Percentiles rank a stretch among this genome's conserved stretches.
Conservation (phyloP, 495 filamentous ascomycete genomes). For the Barbatosphaeria neglecta region DNA sequence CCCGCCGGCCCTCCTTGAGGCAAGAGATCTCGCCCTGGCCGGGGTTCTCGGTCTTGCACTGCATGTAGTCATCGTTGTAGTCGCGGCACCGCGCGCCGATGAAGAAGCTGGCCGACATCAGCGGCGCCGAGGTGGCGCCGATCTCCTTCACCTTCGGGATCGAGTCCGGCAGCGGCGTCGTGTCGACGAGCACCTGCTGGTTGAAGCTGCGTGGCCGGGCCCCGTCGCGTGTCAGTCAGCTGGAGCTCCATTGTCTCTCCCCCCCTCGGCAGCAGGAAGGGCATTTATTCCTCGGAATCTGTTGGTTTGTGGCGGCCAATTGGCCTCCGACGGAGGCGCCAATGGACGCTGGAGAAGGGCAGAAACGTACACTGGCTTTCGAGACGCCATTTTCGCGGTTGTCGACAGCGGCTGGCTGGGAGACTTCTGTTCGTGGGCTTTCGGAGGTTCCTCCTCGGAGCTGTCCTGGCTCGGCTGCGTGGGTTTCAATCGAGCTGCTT, state of each 20-base stretch:
- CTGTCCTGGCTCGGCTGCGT: neutral
- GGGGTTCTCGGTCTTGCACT: constrained; percentile 86
- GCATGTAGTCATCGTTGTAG: constrained; percentile 99
- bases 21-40: constrained; percentile 89
- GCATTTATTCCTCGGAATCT: no score
- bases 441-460: no score
- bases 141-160: constrained; percentile 89
- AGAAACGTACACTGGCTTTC: constrained; percentile 38
- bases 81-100: constrained; percentile 89
- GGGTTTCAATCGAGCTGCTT: neutral
- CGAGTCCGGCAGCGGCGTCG: constrained; percentile 80
- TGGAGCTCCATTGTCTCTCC: neutral
- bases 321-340: neutral
- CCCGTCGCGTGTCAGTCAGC: constrained; percentile 18
- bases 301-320: no score
- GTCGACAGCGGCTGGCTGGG: constrained; percentile 12
- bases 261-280: neutral
- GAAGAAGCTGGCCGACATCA: constrained; percentile 88
- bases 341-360: neutral
- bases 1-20: constrained; percentile 88
- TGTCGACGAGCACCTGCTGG: constrained; percentile 85
- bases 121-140: constrained; percentile 79
- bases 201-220: constrained; percentile 68
- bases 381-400: constrained; percentile 34
- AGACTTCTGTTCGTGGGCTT: constrained; percentile 13